Percentiles rank a stretch among this genome's conserved stretches.
phyloP scores from a whole-genome alignment of 129 eudicot genomes.

The Flaveria linearis region DNA sequence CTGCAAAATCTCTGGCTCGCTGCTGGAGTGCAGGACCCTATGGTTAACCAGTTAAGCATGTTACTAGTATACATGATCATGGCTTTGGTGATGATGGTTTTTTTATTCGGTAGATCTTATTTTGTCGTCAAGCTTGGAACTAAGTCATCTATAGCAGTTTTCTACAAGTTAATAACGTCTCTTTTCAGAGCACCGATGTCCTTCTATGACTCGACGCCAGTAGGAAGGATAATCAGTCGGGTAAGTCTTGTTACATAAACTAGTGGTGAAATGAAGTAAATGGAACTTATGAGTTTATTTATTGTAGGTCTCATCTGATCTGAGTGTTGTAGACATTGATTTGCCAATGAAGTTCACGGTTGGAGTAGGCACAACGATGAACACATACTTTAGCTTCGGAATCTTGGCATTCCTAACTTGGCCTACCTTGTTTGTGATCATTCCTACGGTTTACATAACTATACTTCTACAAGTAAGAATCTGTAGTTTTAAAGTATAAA shows the following conservation, averaged over 20 bases:
- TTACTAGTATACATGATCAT: conserved; percentile 45
- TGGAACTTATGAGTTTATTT: conserved; percentile 11
- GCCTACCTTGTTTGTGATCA: conserved; percentile 54
- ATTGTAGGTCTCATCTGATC: conserved; percentile 67
- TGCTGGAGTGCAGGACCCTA: conserved; percentile 38
- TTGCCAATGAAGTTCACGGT: conserved; percentile 41
- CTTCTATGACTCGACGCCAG: conserved; percentile 77
- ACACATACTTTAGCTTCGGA: conserved; percentile 47
- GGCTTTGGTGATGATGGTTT: conserved; percentile 45
- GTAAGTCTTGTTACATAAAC: conserved; percentile 39
- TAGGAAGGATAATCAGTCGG: conserved; percentile 87
- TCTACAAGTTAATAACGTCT: conserved; percentile 49
- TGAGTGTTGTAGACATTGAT: conserved; percentile 65
- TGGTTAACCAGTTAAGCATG: conserved; percentile 27
- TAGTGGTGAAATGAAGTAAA: conserved; percentile 4
- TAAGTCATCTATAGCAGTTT: conserved; percentile 48
- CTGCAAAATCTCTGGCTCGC: conserved; percentile 62
- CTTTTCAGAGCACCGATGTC: conserved; percentile 80
- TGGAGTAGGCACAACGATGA: conserved; percentile 46
- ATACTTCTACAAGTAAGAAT: conserved; percentile 59
- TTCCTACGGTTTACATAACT: conserved; percentile 48
- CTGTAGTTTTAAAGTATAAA: background rate
- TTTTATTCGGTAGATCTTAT: conserved; percentile 51
- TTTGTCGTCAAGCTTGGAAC: conserved; percentile 41
- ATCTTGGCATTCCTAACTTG: conserved; percentile 58